Evolutionary conservation across 1,139 yeast species (phyloP).

Genomic region (Yamadazyma mexicana): DNA sequence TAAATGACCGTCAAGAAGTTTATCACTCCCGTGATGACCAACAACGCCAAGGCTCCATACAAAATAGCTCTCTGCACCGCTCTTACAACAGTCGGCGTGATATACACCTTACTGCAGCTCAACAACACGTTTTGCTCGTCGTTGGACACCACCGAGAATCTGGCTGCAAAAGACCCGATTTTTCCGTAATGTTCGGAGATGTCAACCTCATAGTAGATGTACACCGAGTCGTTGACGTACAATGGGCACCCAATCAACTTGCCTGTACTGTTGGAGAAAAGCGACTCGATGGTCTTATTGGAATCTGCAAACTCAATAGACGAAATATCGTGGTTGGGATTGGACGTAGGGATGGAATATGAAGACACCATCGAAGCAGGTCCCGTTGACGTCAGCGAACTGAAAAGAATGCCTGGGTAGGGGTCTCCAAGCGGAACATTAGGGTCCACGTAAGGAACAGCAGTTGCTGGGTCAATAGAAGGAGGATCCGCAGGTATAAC

Average conservation of each 20-base stretch:
- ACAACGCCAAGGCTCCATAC: conserved; percentile 38
- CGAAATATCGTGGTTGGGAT: neutral
- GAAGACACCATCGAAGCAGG: conserved; percentile 1
- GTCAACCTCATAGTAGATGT: conserved; percentile 40
- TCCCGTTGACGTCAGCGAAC: neutral
- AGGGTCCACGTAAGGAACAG: neutral
- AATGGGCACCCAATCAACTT: conserved; percentile 41
- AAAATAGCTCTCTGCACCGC: conserved; percentile 37
- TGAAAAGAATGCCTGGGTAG: neutral
- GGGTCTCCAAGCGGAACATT: neutral
- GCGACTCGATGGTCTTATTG: conserved; percentile 20
- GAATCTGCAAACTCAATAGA: conserved; percentile 11
- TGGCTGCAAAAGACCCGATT: conserved; percentile 44
- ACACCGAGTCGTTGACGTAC: conserved; percentile 38
- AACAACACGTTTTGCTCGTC: conserved; percentile 32
- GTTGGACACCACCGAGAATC: conserved; percentile 41
- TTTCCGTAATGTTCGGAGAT: conserved; percentile 31
- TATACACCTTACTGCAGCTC: conserved; percentile 49
- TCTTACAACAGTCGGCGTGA: conserved; percentile 47
- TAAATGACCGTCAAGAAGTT: conserved; percentile 44
- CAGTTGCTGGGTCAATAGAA: neutral
- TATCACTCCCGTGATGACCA: conserved; percentile 43
- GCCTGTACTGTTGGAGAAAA: conserved; percentile 29
- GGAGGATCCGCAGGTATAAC: neutral
- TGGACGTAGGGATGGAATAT: neutral